Evolutionary conservation across 116 monocot species (phyloP).

Genomic region (Dioscorea cayenensis): DNA sequence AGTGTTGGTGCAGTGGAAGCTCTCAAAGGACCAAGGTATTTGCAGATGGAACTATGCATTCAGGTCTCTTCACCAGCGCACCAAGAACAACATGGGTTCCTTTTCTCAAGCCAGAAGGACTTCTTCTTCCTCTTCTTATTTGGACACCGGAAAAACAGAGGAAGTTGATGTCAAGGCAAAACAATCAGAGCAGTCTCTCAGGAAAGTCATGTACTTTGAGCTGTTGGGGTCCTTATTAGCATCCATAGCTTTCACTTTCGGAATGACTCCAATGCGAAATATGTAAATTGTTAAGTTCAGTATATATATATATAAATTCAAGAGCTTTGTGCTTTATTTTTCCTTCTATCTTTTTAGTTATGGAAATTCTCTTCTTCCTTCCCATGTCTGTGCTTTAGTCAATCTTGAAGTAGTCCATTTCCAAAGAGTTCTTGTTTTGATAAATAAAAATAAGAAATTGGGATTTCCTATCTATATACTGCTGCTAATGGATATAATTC

Average conservation of each 20-base stretch:
- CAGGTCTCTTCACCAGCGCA: slow-evolving; percentile 13
- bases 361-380: neutral
- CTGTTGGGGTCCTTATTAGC: slow-evolving; percentile 22
- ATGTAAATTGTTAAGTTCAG: neutral
- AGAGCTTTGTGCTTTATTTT: neutral
- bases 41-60: slow-evolving; percentile 30
- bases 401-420: too few relatives aligned
- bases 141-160: neutral
- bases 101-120: slow-evolving; percentile 2
- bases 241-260: neutral
- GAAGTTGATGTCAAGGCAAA: neutral
- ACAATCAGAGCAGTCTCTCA: slow-evolving; percentile 8
- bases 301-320: neutral
- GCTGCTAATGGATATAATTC: too few relatives aligned
- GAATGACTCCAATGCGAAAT: neutral
- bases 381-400: too few relatives aligned
- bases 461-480: too few relatives aligned
- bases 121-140: neutral
- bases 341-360: neutral
- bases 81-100: slow-evolving; percentile 2
- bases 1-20: slow-evolving; percentile 27
- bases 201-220: slow-evolving; percentile 29
- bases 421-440: too few relatives aligned
- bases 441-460: too few relatives aligned
- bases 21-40: slow-evolving; percentile 32